Base-by-base conservation (phyloP, 1,284 basidiomycete species). In the Anthracocystis panici-leucophaei region DNA sequence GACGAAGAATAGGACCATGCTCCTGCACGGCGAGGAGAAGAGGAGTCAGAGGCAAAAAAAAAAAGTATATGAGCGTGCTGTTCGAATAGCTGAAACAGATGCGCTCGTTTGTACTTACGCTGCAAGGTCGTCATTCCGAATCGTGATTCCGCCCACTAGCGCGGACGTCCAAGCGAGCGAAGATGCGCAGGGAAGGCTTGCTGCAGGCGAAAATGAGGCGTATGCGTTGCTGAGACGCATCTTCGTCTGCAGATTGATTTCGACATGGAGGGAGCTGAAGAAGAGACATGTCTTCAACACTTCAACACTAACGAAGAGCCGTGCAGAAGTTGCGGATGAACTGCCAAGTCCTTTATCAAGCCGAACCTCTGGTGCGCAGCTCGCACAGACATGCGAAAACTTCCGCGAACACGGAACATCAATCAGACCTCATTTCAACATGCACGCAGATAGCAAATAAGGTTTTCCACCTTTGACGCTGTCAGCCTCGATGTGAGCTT, bases 1-100 rank as follows among this genome's bases (percentile, higher is more conserved):
- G 45, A 63, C 29, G 55, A 75, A 68, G 65, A 71, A 70, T 18
- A 66, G 31, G 2, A 75, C 60, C 63, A 69, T 57, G 51, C 63
- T 69, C 52, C 65, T 65, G 57, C 5, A 27, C 5, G 0, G 25
- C 5, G 27, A 16, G n/a, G 18, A n/a, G 18, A n/a, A 3, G 11
- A 5, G 12, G n/a, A n/a, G n/a, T n/a, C 14, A n/a, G 12, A 48
- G 27, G 51, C n/a, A 29, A 25, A 31, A 21, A 14, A 18, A 38
- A 11, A 12, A 7, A 16, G 7, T 31, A 10, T 20, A 29, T 52
- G 8, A 51, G 52, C 35, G 0, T n/a, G 10, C 45, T 29, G 33
- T 46, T 12, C 16, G 11, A 33, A n/a, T 16, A 14, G 35, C 29
- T 7, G 35, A 16, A 9, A 3, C 14, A 48, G 45, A 29, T 14